A percentile compares a stretch with the other conserved stretches of the same genome.
Evolutionary conservation across 495 filamentous ascomycete genomes (phyloP).

Genomic region (Copromyces sp.): DNA sequence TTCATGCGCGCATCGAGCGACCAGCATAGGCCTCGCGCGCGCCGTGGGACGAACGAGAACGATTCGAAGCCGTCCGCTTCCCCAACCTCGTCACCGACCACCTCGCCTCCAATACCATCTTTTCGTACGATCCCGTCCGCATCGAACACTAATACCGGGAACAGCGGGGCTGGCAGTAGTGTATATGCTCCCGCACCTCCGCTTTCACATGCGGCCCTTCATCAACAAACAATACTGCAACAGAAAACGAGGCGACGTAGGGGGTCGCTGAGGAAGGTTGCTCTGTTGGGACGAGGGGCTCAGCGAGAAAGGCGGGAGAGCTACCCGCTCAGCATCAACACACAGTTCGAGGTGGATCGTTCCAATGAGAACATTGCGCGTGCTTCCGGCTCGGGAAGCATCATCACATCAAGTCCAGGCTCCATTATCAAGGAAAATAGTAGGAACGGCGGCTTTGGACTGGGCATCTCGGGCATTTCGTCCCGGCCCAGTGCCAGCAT

Average conservation of each 20-base stretch:
- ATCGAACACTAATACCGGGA: background rate
- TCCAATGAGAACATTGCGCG: background rate
- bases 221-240: conserved; percentile 49
- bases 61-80: conserved; percentile 8
- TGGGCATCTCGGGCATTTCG: conserved; percentile 40
- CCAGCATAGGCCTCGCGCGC: conserved; percentile 30
- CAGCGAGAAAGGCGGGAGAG: conserved; percentile 45
- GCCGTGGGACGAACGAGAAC: conserved; percentile 28
- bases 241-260: conserved; percentile 65
- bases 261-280: conserved; percentile 71
- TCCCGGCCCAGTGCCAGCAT: conserved; percentile 29
- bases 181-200: conserved; percentile 25
- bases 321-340: conserved; percentile 38
- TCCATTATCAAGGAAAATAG: background rate
- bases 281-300: conserved; percentile 59
- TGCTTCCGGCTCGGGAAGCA: background rate
- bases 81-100: conserved; percentile 14
- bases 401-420: conserved; percentile 2
- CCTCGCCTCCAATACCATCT: conserved; percentile 16
- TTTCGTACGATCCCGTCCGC: conserved; percentile 18
- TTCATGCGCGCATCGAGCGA: conserved; percentile 47
- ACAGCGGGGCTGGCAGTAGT: conserved; percentile 24
- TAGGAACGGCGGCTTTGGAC: conserved; percentile 22
- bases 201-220: conserved; percentile 33
- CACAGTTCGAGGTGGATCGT: conserved; percentile 10